A percentile compares a stretch with the other conserved stretches of the same genome.
phyloP scores from a whole-genome alignment of 495 filamentous ascomycete species.

The Pyrenopolyporus hunteri region DNA sequence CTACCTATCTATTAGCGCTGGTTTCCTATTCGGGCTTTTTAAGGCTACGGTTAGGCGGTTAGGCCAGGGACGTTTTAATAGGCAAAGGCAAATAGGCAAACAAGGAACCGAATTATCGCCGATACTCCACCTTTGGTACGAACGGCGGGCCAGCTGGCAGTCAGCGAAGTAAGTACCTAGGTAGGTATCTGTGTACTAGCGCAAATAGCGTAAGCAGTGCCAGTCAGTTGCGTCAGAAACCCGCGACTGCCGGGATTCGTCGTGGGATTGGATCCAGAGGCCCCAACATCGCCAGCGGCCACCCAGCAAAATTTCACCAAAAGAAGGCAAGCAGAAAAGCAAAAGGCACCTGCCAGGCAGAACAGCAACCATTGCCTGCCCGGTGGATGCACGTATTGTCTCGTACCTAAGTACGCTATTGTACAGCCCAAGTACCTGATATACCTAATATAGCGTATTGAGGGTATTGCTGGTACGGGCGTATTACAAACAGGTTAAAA shows the following conservation, averaged over 20 bases:
- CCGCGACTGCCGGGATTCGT: neutral
- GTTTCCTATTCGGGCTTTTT: too few relatives aligned
- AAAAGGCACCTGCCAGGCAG: too few relatives aligned
- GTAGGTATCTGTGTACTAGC: neutral
- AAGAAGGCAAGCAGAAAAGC: neutral
- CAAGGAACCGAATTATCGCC: neutral
- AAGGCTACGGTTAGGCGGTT: too few relatives aligned
- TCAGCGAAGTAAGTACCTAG: too few relatives aligned
- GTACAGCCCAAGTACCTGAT: too few relatives aligned
- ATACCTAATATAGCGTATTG: too few relatives aligned
- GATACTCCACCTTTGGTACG: neutral
- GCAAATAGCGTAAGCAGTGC: neutral
- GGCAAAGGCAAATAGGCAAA: neutral
- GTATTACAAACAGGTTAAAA: too few relatives aligned
- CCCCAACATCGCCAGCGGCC: neutral
- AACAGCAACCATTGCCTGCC: too few relatives aligned
- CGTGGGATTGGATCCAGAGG: neutral
- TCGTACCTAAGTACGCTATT: too few relatives aligned
- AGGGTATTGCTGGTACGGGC: too few relatives aligned
- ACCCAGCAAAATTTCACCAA: neutral
- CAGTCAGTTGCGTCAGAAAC: constrained; percentile 1
- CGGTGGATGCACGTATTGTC: too few relatives aligned
- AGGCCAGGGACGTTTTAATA: neutral
- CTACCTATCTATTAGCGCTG: too few relatives aligned
- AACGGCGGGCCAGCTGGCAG: constrained; percentile 1